phyloP scores from a whole-genome alignment of 345 rosid species.

The Salix viminalis region DNA sequence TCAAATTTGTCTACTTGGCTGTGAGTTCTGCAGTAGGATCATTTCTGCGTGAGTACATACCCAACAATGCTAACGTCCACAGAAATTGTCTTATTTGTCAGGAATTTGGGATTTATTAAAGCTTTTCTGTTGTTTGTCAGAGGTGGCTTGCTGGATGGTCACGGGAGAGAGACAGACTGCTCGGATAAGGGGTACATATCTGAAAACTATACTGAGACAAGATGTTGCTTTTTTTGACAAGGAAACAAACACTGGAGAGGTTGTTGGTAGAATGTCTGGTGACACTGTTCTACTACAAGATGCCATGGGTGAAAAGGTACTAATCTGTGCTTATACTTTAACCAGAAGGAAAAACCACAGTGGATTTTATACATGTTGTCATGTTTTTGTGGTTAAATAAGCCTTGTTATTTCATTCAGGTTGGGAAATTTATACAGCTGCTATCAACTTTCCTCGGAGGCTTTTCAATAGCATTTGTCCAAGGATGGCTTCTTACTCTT shows the following conservation, averaged over 20 bases:
- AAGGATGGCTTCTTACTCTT: slow-evolving; percentile 77
- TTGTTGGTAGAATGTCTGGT: slow-evolving; percentile 30
- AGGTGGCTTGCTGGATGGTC: slow-evolving; percentile 40
- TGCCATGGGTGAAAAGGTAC: slow-evolving; percentile 40
- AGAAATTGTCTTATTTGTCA: too few species aligned
- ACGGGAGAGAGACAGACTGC: slow-evolving; percentile 40
- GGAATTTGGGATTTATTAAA: too few species aligned
- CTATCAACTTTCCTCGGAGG: slow-evolving; percentile 67
- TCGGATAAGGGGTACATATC: slow-evolving; percentile 24
- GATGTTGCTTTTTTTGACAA: slow-evolving; percentile 28
- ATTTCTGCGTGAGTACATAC: slow-evolving; percentile 11
- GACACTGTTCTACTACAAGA: slow-evolving; percentile 37
- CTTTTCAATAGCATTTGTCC: slow-evolving; percentile 54
- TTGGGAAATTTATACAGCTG: slow-evolving; percentile 77
- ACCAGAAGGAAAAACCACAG: too few species aligned
- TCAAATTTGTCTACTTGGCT: slow-evolving; percentile 28
- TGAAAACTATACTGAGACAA: slow-evolving; percentile 31
- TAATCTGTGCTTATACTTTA: neutral
- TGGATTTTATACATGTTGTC: too few species aligned
- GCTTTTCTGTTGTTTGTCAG: slow-evolving; percentile 4
- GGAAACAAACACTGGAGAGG: slow-evolving; percentile 31
- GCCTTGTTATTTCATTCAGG: slow-evolving; percentile 30
- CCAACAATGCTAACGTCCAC: too few species aligned
- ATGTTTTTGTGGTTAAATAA: too few species aligned
- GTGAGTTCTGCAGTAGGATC: slow-evolving; percentile 11